Evolutionary conservation across 768 basidiomycete genomes (phyloP), one percentile per base, ranked within the genome.

Genomic region (Termitomyces sp.): DNA sequence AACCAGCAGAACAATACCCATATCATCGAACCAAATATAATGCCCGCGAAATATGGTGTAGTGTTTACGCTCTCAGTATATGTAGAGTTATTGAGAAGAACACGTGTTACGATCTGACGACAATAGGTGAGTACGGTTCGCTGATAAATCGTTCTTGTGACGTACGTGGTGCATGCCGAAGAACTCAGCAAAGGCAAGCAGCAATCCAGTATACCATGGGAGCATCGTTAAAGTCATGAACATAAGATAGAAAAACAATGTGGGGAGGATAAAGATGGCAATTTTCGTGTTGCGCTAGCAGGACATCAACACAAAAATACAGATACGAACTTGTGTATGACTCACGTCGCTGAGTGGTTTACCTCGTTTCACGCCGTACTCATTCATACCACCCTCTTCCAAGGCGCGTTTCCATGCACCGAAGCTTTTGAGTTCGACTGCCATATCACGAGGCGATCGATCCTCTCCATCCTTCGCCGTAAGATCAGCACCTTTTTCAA

Each of bases 401-500:
- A 98, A 68, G 0, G 91, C 96, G 14, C 88, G 82, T 66, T 87
- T 88, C 87, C 89, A 98, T 2, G 96, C 89, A 6, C 87, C 90
- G 24, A 94, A 65, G 59, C 90, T 91, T 71, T 97, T 97, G 45
- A 98, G 75, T 69, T 97, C 93, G 12, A 85, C 78, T 0, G 97
- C 95, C 92, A 99, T 95, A 62, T 98, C 97, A 57, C 88, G 77
- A 46, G 96, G 84, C 1, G 93, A 95, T 65, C 97, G 83, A 7
- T 91, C 90, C 51, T 87, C 84, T 10, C 78, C 81, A 62, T 97
- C 94, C 64, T 89, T 90, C 7, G 86, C 84, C 35, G 75, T 77
- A 21, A 96, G 71, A 65, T 93, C 91, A 1, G 86, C 90, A 0
- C 93, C 96, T 40, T 88, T 89, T 64, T 94, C 90, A 19, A 97